phyloP scores from a whole-genome alignment of 2,329 filamentous ascomycete genomes.

The Fusarium compactum region DNA sequence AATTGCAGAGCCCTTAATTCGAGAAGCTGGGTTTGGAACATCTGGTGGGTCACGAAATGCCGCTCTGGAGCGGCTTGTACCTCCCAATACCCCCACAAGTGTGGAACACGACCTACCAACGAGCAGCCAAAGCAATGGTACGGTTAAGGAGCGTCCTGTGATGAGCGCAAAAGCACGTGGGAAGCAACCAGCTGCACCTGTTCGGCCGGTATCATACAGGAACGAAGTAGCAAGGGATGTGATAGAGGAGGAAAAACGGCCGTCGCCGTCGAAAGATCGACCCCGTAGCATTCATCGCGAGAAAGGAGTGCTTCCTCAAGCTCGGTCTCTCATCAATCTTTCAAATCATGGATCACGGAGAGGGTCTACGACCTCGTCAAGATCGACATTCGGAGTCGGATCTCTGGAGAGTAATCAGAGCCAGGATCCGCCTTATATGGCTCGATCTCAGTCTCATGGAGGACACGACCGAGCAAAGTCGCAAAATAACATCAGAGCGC shows the following conservation, averaged over 20 bases:
- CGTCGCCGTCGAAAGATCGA: constrained; percentile 18
- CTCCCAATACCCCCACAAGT: constrained; percentile 48
- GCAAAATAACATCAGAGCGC: constrained; percentile 32
- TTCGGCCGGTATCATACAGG: constrained; percentile 30
- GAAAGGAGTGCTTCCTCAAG: constrained; percentile 37
- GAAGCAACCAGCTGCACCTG: constrained; percentile 57
- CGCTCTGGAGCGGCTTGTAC: constrained; percentile 42
- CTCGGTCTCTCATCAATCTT: constrained; percentile 45
- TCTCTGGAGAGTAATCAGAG: constrained; percentile 40
- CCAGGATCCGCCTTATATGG: constrained; percentile 45
- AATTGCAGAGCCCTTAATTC: constrained; percentile 49
- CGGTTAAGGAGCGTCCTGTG: constrained; percentile 12
- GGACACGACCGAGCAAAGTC: constrained; percentile 43
- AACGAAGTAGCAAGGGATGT: constrained; percentile 23
- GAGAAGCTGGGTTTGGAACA: constrained; percentile 46
- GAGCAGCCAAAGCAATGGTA: constrained; percentile 16
- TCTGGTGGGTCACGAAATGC: constrained; percentile 41
- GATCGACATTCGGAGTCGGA: constrained; percentile 40
- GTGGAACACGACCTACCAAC: constrained; percentile 13
- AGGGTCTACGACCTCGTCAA: constrained; percentile 41
- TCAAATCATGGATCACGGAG: constrained; percentile 34
- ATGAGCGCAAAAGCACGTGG: constrained; percentile 62
- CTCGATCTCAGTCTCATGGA: constrained; percentile 51
- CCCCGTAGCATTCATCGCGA: constrained; percentile 25
- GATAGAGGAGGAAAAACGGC: constrained; percentile 13